Evolutionary conservation across 352 stramenopile genomes (phyloP).

Genomic region (Pythium biforme): DNA sequence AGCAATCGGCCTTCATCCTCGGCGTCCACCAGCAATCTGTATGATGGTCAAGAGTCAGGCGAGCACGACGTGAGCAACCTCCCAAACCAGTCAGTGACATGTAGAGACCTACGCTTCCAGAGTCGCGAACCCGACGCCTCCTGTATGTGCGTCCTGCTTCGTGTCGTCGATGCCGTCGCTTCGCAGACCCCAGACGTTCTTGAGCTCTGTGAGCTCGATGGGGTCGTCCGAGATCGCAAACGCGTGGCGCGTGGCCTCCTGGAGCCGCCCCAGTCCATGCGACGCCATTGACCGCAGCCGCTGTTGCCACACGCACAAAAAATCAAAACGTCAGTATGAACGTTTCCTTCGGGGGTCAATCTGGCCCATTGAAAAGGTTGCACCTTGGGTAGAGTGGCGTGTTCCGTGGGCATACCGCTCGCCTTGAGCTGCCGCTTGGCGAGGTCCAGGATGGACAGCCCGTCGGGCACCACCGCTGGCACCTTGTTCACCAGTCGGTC

Average conservation of each 20-base stretch:
- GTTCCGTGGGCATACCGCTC: conserved; percentile 43
- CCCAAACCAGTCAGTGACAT: no score
- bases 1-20: conserved; percentile 48
- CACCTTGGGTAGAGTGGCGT: conserved; percentile 46
- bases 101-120: conserved; percentile 8
- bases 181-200: conserved; percentile 50
- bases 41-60: background rate
- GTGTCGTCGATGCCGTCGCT: conserved; percentile 3
- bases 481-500: conserved; percentile 22
- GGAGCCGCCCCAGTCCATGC: conserved; percentile 41
- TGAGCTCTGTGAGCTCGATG: conserved; percentile 46
- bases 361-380: background rate
- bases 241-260: conserved; percentile 34
- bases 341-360: background rate
- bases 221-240: conserved; percentile 39
- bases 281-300: conserved; percentile 43
- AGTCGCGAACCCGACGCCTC: conserved; percentile 2
- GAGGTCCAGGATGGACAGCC: conserved; percentile 45
- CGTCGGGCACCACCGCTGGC: conserved; percentile 28
- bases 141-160: background rate
- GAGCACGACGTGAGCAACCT: background rate
- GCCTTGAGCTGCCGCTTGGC: conserved; percentile 56
- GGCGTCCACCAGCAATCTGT: conserved; percentile 37
- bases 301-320: no score
- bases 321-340: no score